Base-by-base conservation (phyloP, 2,329 filamentous ascomycete genomes). In the Diaporthe citrichinensis region DNA sequence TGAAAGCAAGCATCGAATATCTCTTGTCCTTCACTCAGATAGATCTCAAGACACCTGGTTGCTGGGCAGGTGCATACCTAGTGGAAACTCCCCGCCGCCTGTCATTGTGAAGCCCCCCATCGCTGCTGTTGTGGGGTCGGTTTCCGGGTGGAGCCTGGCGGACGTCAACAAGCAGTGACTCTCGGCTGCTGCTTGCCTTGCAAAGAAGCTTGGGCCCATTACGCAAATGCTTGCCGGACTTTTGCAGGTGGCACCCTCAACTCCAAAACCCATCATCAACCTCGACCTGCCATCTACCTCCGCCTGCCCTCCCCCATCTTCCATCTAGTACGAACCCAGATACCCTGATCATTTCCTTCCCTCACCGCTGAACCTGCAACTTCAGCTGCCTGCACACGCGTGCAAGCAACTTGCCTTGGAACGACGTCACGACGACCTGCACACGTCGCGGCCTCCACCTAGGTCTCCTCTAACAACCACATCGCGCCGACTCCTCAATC, bases 381-480 rank as follows among this genome's bases (percentile, higher is more conserved):
- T 25, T 36, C 73, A 71, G 73, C 69, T 73, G 39, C 51, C 49
- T 34, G 41, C 17, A 44, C 25, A 4, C 39, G 34, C 23, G 61
- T 44, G 53, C n/a, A 46, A 53, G 20, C 17, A 31, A 49, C 39
- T 31, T 55, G 46, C 28, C 62, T 67, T 44, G 57, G 49, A 57
- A 59, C 57, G 55, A 72, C 72, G 75, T 73, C 73, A 73, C 73
- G 75, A 44, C 75, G 65, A 75, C 75, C 75, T 76, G 75, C 75
- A 76, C 75, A 51, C 69, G 75, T 71, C 75, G 73, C 73, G 73
- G 49, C 73, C 51, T 71, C 71, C 53, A 57, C 36, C 61, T 55
- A 72, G 61, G 61, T 69, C 68, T 75, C 59, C 51, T 62, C 67
- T 57, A 44, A 73, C 68, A 58, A n/a, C 44, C 53, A 61, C 69